Conservation (phyloP, 345 rosid genomes). For the Moringa oleifera region DNA sequence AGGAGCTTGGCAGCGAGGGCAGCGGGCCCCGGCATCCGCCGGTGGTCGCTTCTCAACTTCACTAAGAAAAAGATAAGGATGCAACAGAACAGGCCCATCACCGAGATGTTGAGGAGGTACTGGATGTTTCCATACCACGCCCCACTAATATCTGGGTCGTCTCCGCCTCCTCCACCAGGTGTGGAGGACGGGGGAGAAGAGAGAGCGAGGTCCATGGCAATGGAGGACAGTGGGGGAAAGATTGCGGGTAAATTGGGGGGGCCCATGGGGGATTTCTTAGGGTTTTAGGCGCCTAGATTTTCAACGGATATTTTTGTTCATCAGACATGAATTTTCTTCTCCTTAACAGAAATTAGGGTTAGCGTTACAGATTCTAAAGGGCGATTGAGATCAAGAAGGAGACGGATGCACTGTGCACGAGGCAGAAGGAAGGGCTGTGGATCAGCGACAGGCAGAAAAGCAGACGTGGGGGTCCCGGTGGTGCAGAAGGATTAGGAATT, state of each 20-base stretch:
- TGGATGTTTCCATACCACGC: slow-evolving; percentile 95
- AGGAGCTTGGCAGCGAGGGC: slow-evolving; percentile 75
- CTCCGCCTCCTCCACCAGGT: slow-evolving; percentile 23
- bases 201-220: slow-evolving; percentile 7
- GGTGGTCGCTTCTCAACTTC: slow-evolving; percentile 95
- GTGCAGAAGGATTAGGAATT: too few relatives aligned
- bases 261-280: slow-evolving; percentile 17
- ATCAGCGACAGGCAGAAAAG: too few relatives aligned
- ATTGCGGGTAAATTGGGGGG: slow-evolving; percentile 14
- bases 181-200: slow-evolving; percentile 46
- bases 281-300: slow-evolving; percentile 6
- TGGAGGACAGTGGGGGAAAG: slow-evolving; percentile 24
- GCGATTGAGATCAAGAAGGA: slow-evolving; percentile 6
- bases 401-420: background rate
- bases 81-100: slow-evolving; percentile 75
- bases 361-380: slow-evolving; percentile 12
- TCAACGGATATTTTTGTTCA: background rate
- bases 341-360: slow-evolving; percentile 3
- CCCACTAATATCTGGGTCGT: slow-evolving; percentile 34
- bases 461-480: too few relatives aligned
- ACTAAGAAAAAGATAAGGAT: slow-evolving; percentile 79
- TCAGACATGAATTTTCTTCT: background rate
- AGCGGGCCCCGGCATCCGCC: slow-evolving; percentile 76
- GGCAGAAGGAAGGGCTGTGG: too few relatives aligned
- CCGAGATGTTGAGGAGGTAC: slow-evolving; percentile 82